phyloP scores from a whole-genome alignment of 768 basidiomycete species.

The Hypholoma sublateritium region DNA sequence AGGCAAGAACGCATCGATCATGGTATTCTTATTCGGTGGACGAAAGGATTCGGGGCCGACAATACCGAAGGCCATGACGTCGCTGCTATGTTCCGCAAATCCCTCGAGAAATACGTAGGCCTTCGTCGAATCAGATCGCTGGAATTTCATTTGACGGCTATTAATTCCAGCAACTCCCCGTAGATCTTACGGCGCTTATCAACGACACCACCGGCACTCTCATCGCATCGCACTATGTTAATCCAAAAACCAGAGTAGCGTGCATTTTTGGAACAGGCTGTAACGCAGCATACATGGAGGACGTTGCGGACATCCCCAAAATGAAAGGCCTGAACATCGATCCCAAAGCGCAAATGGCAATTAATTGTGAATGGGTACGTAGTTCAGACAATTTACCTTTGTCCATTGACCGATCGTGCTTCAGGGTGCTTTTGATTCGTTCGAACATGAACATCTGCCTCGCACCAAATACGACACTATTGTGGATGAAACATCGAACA shows the following conservation, averaged over 20 bases:
- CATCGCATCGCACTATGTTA: constrained; percentile 96
- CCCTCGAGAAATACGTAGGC: constrained; percentile 75
- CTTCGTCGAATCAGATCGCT: too few relatives aligned
- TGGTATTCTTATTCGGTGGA: constrained; percentile 94
- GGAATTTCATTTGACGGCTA: background rate
- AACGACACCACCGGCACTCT: constrained; percentile 99
- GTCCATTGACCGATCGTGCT: background rate
- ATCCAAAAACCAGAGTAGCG: constrained; percentile 87
- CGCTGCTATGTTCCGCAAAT: constrained; percentile 87
- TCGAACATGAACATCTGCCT: constrained; percentile 91
- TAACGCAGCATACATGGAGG: constrained; percentile 98
- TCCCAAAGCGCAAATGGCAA: constrained; percentile 73
- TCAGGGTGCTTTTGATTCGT: constrained; percentile 97
- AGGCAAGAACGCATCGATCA: constrained; percentile 96
- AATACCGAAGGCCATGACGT: constrained; percentile 94
- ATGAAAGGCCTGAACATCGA: constrained; percentile 73
- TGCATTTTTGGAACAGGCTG: constrained; percentile 98
- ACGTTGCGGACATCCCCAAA: constrained; percentile 82
- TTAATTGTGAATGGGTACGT: constrained; percentile 96
- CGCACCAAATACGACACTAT: constrained; percentile 91
- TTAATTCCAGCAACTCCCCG: constrained; percentile 72
- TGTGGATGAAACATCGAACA: constrained; percentile 94
- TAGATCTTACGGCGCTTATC: constrained; percentile 83
- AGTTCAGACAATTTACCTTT: background rate
- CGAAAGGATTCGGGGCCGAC: constrained; percentile 94